Base-by-base conservation (phyloP, 768 basidiomycete genomes). In the Mycena chlorophos region DNA sequence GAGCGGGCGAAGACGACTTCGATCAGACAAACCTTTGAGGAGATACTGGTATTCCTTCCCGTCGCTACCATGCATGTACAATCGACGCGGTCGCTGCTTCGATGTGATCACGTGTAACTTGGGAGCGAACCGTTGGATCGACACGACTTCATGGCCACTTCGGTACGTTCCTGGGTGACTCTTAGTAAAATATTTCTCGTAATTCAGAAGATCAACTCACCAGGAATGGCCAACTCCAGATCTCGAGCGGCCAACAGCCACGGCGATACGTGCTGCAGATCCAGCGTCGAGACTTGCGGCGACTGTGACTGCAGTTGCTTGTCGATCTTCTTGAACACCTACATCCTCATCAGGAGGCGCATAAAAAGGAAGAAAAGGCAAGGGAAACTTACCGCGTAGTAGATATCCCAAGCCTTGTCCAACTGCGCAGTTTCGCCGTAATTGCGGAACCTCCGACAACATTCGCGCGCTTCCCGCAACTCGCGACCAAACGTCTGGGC, bases 361-460 rank as follows among this genome's bases (percentile, higher is more conserved):
- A 20, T 17, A 14, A 31, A 29, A 27, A 30, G 8, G n/a, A 34
- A 17, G 10, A 20, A 39, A 19, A 50, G 31, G 34, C 16, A 27
- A 29, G 25, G 22, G 29, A 5, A 5, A 70, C 86, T 59, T 66
- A 93, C 94, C 46, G 85, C 85, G 65, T 98, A 99, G 71, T 99
- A 99, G 25, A 98, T 94, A 65, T 98, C 97, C 97, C 97, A 99
- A 28, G 97, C 97, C 66, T 90, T 92, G 68, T 98, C 97, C 45
- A 99, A 75, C 67, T 98, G 94, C 48, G 84, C 85, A 53, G 85
- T 81, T 67, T 99, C 95, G 23, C 91, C 91, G 65, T 90, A 91
- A 20, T 83, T 80, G 38, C 88, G 87, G 75, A 89, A 99, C 48
- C 91, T 82, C 48, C 87, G 82, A 62, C 92, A 93, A 29, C 93